Base-by-base conservation (phyloP, 495 filamentous ascomycete species). In the Penicillium coffeae region DNA sequence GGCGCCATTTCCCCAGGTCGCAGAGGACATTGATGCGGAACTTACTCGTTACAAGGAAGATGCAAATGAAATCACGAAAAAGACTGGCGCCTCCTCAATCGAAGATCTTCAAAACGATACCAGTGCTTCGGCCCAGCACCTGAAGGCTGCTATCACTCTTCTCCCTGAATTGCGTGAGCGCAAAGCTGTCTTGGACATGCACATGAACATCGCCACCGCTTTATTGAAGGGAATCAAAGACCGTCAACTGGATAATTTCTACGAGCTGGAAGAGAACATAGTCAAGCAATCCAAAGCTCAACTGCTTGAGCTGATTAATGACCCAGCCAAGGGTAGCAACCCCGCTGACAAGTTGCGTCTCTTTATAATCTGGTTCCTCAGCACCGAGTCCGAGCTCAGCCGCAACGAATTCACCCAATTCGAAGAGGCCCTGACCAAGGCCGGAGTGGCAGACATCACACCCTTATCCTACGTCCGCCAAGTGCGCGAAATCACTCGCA, bases 311-410 rank as follows among this genome's bases (percentile, higher is more conserved):
- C 70, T 94, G 21, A 84, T 99, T 58, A 90, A 82, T 48, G 88
- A 90, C 50, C 63, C 72, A 5, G 78, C 82, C 38, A 96, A 95
- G 70, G 90, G 90, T 43, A 88, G 82, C 22, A 81, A 94, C 42
- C 80, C 94, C 3, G 69, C 82, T 12, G 93, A 99, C 56, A 97
- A 97, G 66, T 79, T 97, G 6, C 78, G 93, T 15, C 66, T 96
- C 22, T 99, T 97, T 68, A 84, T 98, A 45, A 96, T 97, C 61
- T 98, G 93, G 93, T 95, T 88, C 72, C 76, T 98, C 27, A 96
- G 90, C 65, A 95, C 89, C 2, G 94, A 97, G 62, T 87, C 89
- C 50, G 89, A 97, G 51, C 77, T 96, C 16, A 82, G 80, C 37
- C 82, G 87, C 43, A 72, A 78, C 0, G 94, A 97, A 47, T 87